Evolutionary conservation across 345 rosid species (phyloP), one percentile per base, ranked within the genome.

Genomic region (Syzygium aqueum): DNA sequence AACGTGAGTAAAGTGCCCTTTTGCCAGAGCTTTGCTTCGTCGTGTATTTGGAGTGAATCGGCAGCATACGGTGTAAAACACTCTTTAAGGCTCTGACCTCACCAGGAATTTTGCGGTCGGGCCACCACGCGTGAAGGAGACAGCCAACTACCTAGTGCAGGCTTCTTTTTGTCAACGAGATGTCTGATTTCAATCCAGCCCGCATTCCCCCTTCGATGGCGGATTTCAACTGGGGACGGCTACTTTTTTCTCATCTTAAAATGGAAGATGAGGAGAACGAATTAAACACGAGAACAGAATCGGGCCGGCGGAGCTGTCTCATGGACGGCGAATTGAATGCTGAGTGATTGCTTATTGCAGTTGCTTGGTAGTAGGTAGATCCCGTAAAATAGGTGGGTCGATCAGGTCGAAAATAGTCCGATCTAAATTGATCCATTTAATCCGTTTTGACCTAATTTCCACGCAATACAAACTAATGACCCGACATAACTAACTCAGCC

Each of bases 381-480:
- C 65, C 63, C 63, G 25, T 23, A 27, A 23, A 23, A 2, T 14
- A 27, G 27, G 27, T 1, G 3, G 15, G 0, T 27, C 3, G 1
- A 11, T 57, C 15, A 1, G 11, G 3, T 25, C 65, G 27, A 25
- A 25, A 11, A 6, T 11, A 25, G 0, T 10, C 28, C 0, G 1
- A 57, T 5, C 1, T 10, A 25, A 57, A 57, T 57, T 14, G 5
- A 57, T 7, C 27, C 15, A 57, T 59, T 59, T 27, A 27, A 59
- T 4, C 0, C 0, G 0, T 59, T 27, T 59, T 11, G 27, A 27
- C 0, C 27, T 25, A 59, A 2, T 59, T 59, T 59, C 11, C 16
- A 59, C 27, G 3, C 16, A 0, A 59, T 59, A 25, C 28, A 0
- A 27, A 59, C 7, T 59, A 11, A 6, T 27, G 3, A 59, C 2